Percentiles rank a stretch among this genome's conserved stretches.
Evolutionary conservation across 441 rosid genomes (phyloP).

Genomic region (Populus tomentosa): DNA sequence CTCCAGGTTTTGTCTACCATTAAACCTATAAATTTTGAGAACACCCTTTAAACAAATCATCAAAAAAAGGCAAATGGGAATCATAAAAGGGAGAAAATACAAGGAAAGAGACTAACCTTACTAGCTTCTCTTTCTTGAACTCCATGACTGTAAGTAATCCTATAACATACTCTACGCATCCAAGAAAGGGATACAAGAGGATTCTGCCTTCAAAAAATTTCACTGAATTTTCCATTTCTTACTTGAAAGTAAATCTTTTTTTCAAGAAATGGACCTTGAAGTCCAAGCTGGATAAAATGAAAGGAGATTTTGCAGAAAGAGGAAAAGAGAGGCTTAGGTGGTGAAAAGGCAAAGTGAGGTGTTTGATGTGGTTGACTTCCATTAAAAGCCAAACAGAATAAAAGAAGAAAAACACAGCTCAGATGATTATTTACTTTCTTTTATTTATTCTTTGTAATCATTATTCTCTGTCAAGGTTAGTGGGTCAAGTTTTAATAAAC

Average conservation of each 20-base stretch:
- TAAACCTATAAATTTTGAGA: constrained; percentile 36
- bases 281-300: background rate
- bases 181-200: background rate
- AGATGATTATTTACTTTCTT: background rate
- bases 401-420: constrained; percentile 24
- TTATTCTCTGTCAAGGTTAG: too few species aligned
- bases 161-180: background rate
- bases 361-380: background rate
- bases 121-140: constrained; percentile 47
- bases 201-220: background rate
- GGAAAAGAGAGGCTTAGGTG: background rate
- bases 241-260: background rate
- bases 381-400: background rate
- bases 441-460: too few species aligned
- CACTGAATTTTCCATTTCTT: background rate
- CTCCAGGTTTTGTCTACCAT: constrained; percentile 20
- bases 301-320: constrained; percentile 8
- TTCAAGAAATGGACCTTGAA: background rate
- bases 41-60: constrained; percentile 5
- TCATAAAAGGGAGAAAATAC: background rate
- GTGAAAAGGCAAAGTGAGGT: background rate
- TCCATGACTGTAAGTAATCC: constrained; percentile 32
- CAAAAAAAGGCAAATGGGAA: constrained; percentile 7
- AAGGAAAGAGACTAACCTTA: constrained; percentile 33
- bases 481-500: too few species aligned